These are phyloP conservation scores for Dorcoceras hygrometricum DNA, from an alignment of 257 asterid genomes.

Conservation along the genomic window DNA sequence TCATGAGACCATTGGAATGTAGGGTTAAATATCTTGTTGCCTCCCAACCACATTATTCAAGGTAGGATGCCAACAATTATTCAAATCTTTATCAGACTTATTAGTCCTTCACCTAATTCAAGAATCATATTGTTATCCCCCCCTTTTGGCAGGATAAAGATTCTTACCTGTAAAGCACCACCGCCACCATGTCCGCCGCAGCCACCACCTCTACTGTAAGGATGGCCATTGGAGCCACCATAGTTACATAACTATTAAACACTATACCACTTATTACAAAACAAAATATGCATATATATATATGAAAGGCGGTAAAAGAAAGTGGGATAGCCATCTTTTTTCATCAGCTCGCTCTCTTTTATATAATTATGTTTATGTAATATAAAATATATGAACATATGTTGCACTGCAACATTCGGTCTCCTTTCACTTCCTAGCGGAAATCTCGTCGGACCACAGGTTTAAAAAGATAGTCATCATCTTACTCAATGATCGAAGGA, in stretches of 20 bases:
- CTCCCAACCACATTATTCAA: constrained; percentile 37
- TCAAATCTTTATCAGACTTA: constrained; percentile 14
- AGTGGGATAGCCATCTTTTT: constrained; percentile 49
- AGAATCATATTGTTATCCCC: constrained; percentile 17
- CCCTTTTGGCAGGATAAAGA: constrained; percentile 35
- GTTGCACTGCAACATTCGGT: constrained; percentile 36
- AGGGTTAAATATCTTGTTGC: constrained; percentile 40
- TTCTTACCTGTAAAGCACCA: constrained; percentile 25
- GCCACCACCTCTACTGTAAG: constrained; percentile 12
- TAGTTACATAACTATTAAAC: constrained; percentile 24
- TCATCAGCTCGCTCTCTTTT: constrained; percentile 16
- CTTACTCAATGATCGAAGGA: constrained; percentile 21
- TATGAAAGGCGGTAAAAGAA: constrained; percentile 37
- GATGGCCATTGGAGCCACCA: constrained; percentile 21
- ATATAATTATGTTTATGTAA: no score
- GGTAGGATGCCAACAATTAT: constrained; percentile 32
- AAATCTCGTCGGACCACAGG: constrained; percentile 41
- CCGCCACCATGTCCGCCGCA: constrained; percentile 11
- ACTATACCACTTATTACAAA: constrained; percentile 44
- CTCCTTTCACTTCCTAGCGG: constrained; percentile 44
- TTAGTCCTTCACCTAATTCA: not conserved
- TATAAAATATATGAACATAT: not conserved
- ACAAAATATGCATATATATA: constrained; percentile 45
- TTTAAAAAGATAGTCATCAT: constrained; percentile 32
- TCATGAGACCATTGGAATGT: constrained; percentile 71